Evolutionary conservation across 805 yeast genomes (phyloP).

Genomic region (Priceomyces medius): DNA sequence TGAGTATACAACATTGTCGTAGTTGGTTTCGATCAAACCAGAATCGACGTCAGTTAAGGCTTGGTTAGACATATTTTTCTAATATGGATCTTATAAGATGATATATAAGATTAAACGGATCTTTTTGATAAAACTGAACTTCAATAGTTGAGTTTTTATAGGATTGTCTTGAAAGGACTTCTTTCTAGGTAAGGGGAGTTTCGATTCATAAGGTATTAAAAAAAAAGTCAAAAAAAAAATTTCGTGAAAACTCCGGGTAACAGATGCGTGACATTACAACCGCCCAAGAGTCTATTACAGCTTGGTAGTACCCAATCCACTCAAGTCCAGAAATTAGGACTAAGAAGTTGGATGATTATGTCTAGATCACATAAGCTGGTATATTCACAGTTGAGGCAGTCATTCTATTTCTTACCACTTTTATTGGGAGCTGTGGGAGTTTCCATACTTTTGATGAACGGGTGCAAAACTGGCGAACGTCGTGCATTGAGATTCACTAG

Average conservation of each 20-base stretch:
- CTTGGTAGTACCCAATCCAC: too few species aligned
- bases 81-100: background rate
- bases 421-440: too few species aligned
- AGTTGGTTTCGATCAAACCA: constrained; percentile 87
- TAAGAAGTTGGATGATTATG: too few species aligned
- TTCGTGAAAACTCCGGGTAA: constrained; percentile 2
- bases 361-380: too few species aligned
- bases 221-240: constrained; percentile 4
- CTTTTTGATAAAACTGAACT: background rate
- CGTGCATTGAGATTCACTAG: too few species aligned
- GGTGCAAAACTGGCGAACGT: too few species aligned
- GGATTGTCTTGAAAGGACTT: background rate
- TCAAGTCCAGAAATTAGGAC: too few species aligned
- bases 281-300: too few species aligned
- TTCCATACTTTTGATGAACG: too few species aligned
- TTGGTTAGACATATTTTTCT: constrained; percentile 49
- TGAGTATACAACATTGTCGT: constrained; percentile 78
- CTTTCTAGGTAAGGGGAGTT: background rate
- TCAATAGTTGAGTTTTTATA: background rate
- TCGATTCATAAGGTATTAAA: background rate
- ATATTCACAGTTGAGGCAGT: too few species aligned
- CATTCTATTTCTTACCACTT: too few species aligned
- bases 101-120: background rate
- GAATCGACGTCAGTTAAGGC: constrained; percentile 79
- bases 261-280: constrained; percentile 1